Base-by-base conservation (phyloP, 805 yeast genomes). In the Maudiozyma bulderi region DNA sequence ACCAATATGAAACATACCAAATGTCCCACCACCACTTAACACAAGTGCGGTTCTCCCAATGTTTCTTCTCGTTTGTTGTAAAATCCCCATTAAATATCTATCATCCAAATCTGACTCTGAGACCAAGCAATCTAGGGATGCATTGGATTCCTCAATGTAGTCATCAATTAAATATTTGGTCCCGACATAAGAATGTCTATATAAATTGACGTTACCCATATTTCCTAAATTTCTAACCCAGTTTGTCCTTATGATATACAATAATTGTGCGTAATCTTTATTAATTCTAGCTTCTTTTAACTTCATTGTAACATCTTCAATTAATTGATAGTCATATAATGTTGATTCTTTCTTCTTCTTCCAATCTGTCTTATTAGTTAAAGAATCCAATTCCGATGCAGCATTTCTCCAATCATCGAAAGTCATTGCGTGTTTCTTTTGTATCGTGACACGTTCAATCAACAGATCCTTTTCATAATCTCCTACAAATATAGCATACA, bases 41-140 rank as follows among this genome's bases (percentile, higher is more conserved):
- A 93, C 86, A 28, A 91, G 71, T 0, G 97, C 98, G 0, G 97
- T 91, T 50, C 96, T 73, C 1, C 99, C 99, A 46, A 86, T 86
- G 57, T 89, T 86, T 63, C 84, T 85, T 51, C 96, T 73, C 0
- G 96, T 86, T 61, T 90, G 95, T 38, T 84, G 77, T 35, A 90
- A 71, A 76, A 86, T 85, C 2, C 86, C 86, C 48, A 90, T 69
- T 11, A 86, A 72, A 56, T 84, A 81, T 14, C 77, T 65, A 52
- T 82, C 90, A 62, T 84, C 90, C 29, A 86, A 52, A 8, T 64
- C 72, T 7, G 66, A 57, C n/a, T 40, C 43, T n/a, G 45, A 40
- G 31, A 57, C 32, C 8, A 57, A 15, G 31, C 52, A 48, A 40
- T 57, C 40, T 57, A 79, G 56, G 0, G 76, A 70, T 15, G 56